These are phyloP conservation scores for Phoenix roebelenii DNA, from an alignment of 176 grass and related monocot genomes.

Conservation along the genomic window DNA sequence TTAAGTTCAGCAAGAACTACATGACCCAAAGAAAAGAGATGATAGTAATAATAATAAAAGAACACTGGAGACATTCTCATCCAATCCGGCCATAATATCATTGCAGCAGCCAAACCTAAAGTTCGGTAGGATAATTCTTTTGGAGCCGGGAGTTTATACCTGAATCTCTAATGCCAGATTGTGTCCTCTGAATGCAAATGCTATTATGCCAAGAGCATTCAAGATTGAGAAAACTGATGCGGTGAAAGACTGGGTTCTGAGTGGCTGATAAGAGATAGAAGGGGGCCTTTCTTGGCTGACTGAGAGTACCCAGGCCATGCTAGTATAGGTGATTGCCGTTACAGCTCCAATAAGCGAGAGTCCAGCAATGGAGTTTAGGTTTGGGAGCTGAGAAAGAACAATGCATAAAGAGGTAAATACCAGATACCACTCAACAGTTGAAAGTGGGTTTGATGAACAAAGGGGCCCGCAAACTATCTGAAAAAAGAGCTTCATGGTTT, in stretches of 20 bases:
- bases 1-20: neutral
- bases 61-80: neutral
- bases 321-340: conserved; percentile 82
- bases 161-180: conserved; percentile 96
- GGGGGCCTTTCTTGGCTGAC: conserved; percentile 47
- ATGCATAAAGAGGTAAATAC: conserved; percentile 83
- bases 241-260: conserved; percentile 36
- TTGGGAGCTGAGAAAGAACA: conserved; percentile 93
- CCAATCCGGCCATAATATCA: neutral
- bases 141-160: conserved; percentile 27
- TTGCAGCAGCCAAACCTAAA: neutral
- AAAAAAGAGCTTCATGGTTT: conserved; percentile 95
- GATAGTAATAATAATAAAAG: neutral
- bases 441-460: conserved; percentile 65
- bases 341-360: conserved; percentile 78
- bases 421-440: conserved; percentile 92
- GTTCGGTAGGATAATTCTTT: neutral
- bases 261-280: conserved; percentile 58
- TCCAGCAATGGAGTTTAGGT: conserved; percentile 94
- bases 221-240: conserved; percentile 44
- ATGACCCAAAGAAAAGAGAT: neutral
- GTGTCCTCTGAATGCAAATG: conserved; percentile 94
- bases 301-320: conserved; percentile 89
- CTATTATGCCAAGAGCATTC: conserved; percentile 92
- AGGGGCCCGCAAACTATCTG: conserved; percentile 78